Percentiles rank a stretch among this genome's conserved stretches.
phyloP scores from a whole-genome alignment of 805 yeast genomes.

The Lipomyces kockii region DNA sequence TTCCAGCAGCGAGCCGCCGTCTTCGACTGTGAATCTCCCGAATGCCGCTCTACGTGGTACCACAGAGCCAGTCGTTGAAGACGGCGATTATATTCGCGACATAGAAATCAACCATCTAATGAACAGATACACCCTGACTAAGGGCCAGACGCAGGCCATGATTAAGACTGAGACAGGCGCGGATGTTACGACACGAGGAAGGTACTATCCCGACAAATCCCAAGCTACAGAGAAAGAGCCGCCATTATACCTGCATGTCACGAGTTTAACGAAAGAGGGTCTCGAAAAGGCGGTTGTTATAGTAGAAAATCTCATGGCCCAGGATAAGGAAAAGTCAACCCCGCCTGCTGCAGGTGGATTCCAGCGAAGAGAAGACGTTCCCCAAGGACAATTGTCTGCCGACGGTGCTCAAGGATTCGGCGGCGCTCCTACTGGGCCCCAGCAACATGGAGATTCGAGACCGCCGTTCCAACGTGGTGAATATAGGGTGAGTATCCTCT shows the following conservation, averaged over 20 bases:
- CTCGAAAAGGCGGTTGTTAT: constrained; percentile 66
- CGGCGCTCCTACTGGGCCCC: constrained; percentile 9
- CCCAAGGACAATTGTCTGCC: background rate
- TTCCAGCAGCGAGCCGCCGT: background rate
- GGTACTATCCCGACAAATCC: constrained; percentile 46
- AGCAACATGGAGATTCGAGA: constrained; percentile 8
- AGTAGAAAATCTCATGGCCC: constrained; percentile 57
- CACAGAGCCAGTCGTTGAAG: constrained; percentile 21
- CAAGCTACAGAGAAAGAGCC: constrained; percentile 44
- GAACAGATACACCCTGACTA: constrained; percentile 47
- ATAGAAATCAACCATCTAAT: constrained; percentile 46
- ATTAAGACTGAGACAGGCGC: constrained; percentile 44
- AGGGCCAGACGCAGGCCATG: constrained; percentile 43
- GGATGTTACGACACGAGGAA: constrained; percentile 44
- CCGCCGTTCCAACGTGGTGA: constrained; percentile 18
- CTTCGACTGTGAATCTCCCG: constrained; percentile 4
- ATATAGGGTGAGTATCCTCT: constrained; percentile 14
- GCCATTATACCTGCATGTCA: constrained; percentile 52
- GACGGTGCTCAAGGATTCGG: background rate
- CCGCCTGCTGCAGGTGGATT: constrained; percentile 20
- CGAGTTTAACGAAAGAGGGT: constrained; percentile 57
- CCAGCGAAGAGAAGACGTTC: constrained; percentile 1
- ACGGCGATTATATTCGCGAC: constrained; percentile 37
- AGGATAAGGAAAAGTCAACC: constrained; percentile 34
- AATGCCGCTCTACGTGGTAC: constrained; percentile 1